Conservation (phyloP, 441 rosid species). For the Cnidoscolus chayamansa region DNA sequence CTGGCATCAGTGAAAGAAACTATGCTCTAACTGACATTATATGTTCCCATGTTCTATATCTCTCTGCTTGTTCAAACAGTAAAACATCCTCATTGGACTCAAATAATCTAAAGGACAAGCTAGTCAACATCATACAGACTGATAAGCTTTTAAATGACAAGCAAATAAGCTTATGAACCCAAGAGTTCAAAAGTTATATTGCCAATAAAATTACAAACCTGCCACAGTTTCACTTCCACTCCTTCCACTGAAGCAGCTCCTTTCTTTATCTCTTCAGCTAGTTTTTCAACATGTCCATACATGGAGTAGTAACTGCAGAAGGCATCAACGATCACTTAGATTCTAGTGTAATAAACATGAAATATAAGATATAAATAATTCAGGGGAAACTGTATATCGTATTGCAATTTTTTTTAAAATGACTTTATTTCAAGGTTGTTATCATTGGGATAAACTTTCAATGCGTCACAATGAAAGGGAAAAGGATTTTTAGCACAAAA, state of each 20-base stretch:
- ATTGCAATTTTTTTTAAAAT: background rate
- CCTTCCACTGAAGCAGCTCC: slow-evolving; percentile 96
- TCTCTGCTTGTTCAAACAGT: background rate
- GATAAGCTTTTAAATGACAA: background rate
- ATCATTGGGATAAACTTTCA: slow-evolving; percentile 7
- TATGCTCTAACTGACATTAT: background rate
- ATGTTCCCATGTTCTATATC: background rate
- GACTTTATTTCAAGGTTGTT: background rate
- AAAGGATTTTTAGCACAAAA: background rate
- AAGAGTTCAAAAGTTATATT: background rate
- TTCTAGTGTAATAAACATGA: background rate
- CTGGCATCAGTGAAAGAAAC: background rate
- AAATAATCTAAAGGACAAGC: background rate
- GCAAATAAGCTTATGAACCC: background rate
- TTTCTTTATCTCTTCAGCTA: slow-evolving; percentile 85
- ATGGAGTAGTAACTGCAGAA: slow-evolving; percentile 80
- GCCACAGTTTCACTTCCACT: slow-evolving; percentile 91
- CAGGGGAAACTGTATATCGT: slow-evolving; percentile 1
- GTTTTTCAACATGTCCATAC: slow-evolving; percentile 92
- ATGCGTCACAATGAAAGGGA: slow-evolving; percentile 1
- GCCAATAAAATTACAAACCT: slow-evolving; percentile 41
- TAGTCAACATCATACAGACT: background rate
- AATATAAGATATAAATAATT: background rate
- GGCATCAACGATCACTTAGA: slow-evolving; percentile 12
- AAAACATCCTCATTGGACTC: background rate